phyloP scores from a whole-genome alignment of 108 stramenopile genomes.

The Fragilariopsis cylindrus region DNA sequence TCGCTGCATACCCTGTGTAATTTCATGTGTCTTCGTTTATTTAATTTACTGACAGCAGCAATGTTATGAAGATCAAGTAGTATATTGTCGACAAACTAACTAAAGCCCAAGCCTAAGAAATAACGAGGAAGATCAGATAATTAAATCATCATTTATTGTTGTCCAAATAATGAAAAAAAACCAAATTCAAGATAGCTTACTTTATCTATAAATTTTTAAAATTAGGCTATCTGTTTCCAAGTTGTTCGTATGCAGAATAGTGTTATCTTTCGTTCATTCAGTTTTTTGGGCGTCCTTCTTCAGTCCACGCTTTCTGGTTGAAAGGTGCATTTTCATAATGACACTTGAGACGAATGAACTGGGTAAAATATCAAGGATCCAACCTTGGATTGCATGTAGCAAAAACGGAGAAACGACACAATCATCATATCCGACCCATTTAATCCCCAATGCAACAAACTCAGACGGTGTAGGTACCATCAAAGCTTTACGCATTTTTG shows the following conservation, averaged over 20 bases:
- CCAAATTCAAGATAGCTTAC: not conserved
- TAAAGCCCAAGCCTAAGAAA: too few species aligned
- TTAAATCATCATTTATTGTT: too few species aligned
- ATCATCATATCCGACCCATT: slow-evolving; percentile 85
- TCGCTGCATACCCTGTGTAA: too few species aligned
- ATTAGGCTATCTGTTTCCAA: slow-evolving; percentile 14
- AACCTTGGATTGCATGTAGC: slow-evolving; percentile 93
- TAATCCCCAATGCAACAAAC: slow-evolving; percentile 81
- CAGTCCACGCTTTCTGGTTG: slow-evolving; percentile 88
- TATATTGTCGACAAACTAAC: too few species aligned
- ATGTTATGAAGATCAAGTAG: too few species aligned
- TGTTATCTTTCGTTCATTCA: slow-evolving; percentile 33
- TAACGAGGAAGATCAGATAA: too few species aligned
- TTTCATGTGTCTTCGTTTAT: too few species aligned
- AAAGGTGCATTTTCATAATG: slow-evolving; percentile 90
- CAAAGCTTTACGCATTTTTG: slow-evolving; percentile 92
- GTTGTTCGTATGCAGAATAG: not conserved
- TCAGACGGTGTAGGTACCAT: slow-evolving; percentile 86
- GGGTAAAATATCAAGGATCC: slow-evolving; percentile 80
- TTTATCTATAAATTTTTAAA: not conserved
- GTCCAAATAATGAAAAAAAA: too few species aligned
- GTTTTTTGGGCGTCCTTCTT: slow-evolving; percentile 88
- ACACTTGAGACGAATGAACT: slow-evolving; percentile 51
- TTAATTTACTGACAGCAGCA: too few species aligned
- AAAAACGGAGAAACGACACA: slow-evolving; percentile 87